These are phyloP conservation scores for Tuber aestivum DNA, from an alignment of 495 filamentous ascomycete species.

Conservation along the genomic window DNA sequence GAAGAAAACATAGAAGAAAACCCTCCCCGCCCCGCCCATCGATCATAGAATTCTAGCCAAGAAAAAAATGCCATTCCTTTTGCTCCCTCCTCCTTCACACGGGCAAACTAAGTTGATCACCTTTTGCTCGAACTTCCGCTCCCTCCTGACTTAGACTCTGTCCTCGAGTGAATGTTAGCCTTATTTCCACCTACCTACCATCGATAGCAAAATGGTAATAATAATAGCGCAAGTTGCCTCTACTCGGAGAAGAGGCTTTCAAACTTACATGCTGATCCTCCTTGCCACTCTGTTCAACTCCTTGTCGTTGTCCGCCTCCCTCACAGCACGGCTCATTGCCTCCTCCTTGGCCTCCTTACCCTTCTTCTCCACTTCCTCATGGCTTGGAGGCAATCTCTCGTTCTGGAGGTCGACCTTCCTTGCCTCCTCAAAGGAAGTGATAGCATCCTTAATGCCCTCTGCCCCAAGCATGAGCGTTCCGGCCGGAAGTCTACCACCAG, in stretches of 20 bases:
- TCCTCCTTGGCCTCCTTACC: slow-evolving; percentile 70
- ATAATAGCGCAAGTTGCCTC: not conserved
- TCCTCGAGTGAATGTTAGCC: not conserved
- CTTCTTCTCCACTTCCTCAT: slow-evolving; percentile 80
- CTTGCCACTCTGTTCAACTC: slow-evolving; percentile 77
- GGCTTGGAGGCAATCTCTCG: slow-evolving; percentile 82
- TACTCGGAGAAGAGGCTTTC: no score
- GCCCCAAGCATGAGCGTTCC: slow-evolving; percentile 97
- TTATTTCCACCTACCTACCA: not conserved
- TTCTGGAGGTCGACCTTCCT: slow-evolving; percentile 96
- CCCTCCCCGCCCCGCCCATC: not conserved
- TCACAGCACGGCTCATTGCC: slow-evolving; percentile 74
- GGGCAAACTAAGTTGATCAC: not conserved
- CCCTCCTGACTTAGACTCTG: not conserved
- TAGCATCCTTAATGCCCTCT: slow-evolving; percentile 98
- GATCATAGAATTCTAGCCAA: not conserved
- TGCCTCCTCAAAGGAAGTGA: slow-evolving; percentile 94
- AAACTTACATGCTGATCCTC: slow-evolving; percentile 88
- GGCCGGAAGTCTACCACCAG: slow-evolving; percentile 85
- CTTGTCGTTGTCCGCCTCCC: slow-evolving; percentile 86
- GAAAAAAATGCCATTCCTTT: not conserved
- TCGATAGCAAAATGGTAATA: not conserved
- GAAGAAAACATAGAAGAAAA: not conserved
- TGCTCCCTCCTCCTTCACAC: not conserved
- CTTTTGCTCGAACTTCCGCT: not conserved